phyloP scores from a whole-genome alignment of 2,329 filamentous ascomycete species.

The Tolypocladium capitatum region DNA sequence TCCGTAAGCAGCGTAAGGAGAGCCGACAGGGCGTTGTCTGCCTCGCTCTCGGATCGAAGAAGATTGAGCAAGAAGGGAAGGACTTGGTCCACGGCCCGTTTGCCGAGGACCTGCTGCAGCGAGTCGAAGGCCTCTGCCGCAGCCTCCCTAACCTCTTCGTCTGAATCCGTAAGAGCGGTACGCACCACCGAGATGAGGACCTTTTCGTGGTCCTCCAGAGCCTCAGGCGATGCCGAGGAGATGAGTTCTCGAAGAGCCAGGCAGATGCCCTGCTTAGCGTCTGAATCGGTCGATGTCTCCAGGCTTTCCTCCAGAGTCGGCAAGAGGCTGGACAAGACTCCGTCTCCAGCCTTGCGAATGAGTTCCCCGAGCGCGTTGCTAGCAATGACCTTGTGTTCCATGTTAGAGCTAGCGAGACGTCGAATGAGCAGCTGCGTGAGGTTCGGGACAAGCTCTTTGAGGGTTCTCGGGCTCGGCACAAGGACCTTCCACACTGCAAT shows the following conservation, averaged over 20 bases:
- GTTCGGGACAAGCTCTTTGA: constrained; percentile 91
- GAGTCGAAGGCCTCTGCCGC: constrained; percentile 96
- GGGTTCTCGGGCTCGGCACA: constrained; percentile 78
- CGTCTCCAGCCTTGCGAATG: constrained; percentile 91
- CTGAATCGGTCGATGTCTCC: constrained; percentile 74
- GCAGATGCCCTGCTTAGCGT: constrained; percentile 94
- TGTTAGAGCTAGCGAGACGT: constrained; percentile 85
- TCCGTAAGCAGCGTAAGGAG: constrained; percentile 91
- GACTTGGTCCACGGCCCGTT: constrained; percentile 89
- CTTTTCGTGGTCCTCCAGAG: constrained; percentile 88
- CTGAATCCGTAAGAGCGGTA: constrained; percentile 78
- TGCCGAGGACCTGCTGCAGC: constrained; percentile 84
- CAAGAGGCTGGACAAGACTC: constrained; percentile 73
- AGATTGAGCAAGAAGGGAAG: constrained; percentile 83
- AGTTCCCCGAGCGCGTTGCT: constrained; percentile 93
- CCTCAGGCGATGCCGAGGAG: constrained; percentile 72
- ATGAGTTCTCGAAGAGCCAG: constrained; percentile 92
- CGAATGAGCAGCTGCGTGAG: constrained; percentile 91
- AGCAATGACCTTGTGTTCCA: constrained; percentile 98
- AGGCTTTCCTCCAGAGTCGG: constrained; percentile 89
- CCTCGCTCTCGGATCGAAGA: constrained; percentile 73
- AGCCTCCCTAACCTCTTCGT: constrained; percentile 83
- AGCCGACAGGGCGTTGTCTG: constrained; percentile 83
- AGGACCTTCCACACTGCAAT: constrained; percentile 94
- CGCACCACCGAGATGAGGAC: constrained; percentile 89